Percentiles rank a stretch among this genome's conserved stretches.
Conservation (phyloP, 164 flowering plant species). For the Vitis rotundifolia region DNA sequence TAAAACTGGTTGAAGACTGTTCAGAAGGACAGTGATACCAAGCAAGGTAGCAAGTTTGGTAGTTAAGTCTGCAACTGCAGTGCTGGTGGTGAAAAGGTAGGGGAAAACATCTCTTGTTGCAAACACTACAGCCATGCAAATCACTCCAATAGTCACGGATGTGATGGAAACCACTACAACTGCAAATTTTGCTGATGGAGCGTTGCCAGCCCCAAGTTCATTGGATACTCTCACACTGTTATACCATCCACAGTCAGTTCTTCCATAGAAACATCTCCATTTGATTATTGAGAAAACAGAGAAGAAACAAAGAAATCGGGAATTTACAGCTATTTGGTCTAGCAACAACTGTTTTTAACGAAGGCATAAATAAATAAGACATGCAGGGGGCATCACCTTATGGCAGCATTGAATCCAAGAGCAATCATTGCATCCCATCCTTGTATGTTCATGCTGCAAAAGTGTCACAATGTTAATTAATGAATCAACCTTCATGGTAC, state of each 20-base stretch:
- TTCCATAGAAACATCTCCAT: neutral
- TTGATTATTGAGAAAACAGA: neutral
- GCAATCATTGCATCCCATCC: constrained; percentile 73
- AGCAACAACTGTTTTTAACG: too few species aligned
- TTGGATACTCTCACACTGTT: constrained; percentile 72
- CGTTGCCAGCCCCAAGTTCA: constrained; percentile 71
- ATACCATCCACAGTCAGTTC: neutral
- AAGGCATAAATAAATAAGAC: neutral
- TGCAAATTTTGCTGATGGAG: constrained; percentile 48
- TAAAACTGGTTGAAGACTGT: constrained; percentile 70
- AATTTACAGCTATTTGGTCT: too few species aligned
- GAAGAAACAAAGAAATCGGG: neutral
- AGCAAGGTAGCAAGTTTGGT: constrained; percentile 48
- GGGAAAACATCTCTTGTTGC: constrained; percentile 58
- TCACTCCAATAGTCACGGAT: constrained; percentile 50
- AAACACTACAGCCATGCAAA: constrained; percentile 41
- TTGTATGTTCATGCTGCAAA: constrained; percentile 65
- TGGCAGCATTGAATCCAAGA: constrained; percentile 75
- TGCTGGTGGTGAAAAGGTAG: constrained; percentile 54
- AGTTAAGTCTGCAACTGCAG: constrained; percentile 48
- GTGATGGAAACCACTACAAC: constrained; percentile 53
- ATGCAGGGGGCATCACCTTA: constrained; percentile 36
- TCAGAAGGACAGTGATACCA: constrained; percentile 53
- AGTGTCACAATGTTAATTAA: too few species aligned
- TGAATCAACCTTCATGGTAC: too few species aligned